These are phyloP conservation scores for Cladosporium colombiae DNA, from an alignment of 2,329 filamentous ascomycete species.

Conservation along the genomic window DNA sequence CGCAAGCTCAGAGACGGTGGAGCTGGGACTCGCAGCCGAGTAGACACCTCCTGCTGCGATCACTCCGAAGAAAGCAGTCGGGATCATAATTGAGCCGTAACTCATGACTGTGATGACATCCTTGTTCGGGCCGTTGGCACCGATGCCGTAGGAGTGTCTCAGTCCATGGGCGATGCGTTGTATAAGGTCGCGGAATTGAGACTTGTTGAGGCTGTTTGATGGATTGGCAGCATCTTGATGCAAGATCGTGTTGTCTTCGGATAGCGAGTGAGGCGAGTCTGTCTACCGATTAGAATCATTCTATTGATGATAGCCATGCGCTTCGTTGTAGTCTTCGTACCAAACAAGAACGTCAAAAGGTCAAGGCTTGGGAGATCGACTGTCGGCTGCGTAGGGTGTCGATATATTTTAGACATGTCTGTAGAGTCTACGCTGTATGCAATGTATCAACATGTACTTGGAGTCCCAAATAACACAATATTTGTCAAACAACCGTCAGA, in stretches of 20 bases:
- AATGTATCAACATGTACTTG: not conserved
- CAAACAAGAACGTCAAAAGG: slow-evolving; percentile 45
- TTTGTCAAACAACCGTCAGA: not conserved
- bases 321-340: slow-evolving; percentile 32
- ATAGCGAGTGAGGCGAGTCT: slow-evolving; percentile 34
- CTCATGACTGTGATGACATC: slow-evolving; percentile 60
- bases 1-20: slow-evolving; percentile 54
- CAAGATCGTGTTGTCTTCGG: slow-evolving; percentile 53
- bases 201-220: slow-evolving; percentile 55
- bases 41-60: slow-evolving; percentile 62
- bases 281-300: not conserved
- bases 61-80: slow-evolving; percentile 57
- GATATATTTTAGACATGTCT: slow-evolving; percentile 26
- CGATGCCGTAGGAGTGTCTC: slow-evolving; percentile 56
- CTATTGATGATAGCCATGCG: slow-evolving; percentile 11
- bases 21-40: slow-evolving; percentile 55
- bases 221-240: slow-evolving; percentile 61
- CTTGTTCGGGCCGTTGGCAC: slow-evolving; percentile 48
- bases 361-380: slow-evolving; percentile 40
- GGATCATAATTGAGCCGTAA: slow-evolving; percentile 57
- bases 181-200: slow-evolving; percentile 50
- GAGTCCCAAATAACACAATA: not conserved
- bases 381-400: slow-evolving; percentile 28
- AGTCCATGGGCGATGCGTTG: slow-evolving; percentile 59
- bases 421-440: not conserved